phyloP scores from a whole-genome alignment of 495 filamentous ascomycete genomes.

The Penicillium waksmanii region DNA sequence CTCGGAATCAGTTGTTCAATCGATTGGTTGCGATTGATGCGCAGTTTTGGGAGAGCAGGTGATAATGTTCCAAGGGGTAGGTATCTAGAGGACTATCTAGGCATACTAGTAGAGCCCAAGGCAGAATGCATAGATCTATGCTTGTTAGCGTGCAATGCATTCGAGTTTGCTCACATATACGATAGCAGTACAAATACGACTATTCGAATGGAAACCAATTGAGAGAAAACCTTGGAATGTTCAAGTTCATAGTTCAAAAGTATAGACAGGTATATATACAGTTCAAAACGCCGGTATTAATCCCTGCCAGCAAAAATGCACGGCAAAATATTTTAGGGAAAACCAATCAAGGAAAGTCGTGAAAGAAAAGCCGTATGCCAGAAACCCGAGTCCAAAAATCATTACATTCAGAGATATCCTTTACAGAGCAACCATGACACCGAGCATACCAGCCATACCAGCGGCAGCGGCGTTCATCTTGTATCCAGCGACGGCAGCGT shows the following conservation, averaged over 20 bases:
- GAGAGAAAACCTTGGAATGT: neutral
- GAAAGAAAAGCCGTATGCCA: slow-evolving; percentile 6
- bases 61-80: slow-evolving; percentile 15
- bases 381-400: neutral
- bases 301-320: neutral
- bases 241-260: neutral
- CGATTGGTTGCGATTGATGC: slow-evolving; percentile 77
- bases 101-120: too few relatives aligned
- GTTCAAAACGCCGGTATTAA: slow-evolving; percentile 16
- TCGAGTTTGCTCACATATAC: too few relatives aligned
- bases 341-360: slow-evolving; percentile 24
- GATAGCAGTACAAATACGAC: neutral
- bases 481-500: slow-evolving; percentile 17
- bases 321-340: neutral
- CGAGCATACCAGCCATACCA: slow-evolving; percentile 38
- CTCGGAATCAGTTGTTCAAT: slow-evolving; percentile 86
- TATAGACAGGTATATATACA: slow-evolving; percentile 11
- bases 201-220: neutral
- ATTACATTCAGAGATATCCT: neutral
- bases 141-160: too few relatives aligned
- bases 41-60: slow-evolving; percentile 90
- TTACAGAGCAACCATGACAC: slow-evolving; percentile 46
- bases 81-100: too few relatives aligned
- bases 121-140: too few relatives aligned
- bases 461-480: slow-evolving; percentile 29